Base-by-base conservation (phyloP, 257 asterid genomes). In the Solanum corneliomulleri region DNA sequence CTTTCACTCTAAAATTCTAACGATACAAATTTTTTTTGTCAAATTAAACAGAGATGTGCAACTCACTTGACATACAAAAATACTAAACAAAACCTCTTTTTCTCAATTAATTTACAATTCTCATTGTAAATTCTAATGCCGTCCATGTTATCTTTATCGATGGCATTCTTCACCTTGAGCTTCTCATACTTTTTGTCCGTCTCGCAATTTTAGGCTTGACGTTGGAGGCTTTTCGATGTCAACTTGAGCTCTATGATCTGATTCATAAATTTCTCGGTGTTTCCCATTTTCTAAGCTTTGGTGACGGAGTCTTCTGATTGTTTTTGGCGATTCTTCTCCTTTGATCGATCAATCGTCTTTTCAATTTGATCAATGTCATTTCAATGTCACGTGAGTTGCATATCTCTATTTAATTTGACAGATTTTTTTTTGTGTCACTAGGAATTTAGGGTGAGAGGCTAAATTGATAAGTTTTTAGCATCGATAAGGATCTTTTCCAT, bases 231-330 rank as follows among this genome's bases (percentile, higher is more conserved):
- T 72, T 94, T 96, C 2, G 99, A 92, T 62, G 99, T 96, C 93
- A 95, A 93, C 87, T 97, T 97, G 83, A 97, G 94, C 27, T 97
- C 99, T 96, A 97, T 94, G 90, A 96, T 97, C 91, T 97, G 98
- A 66, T 94, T 91, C 98, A 96, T 91, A 90, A 96, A 86, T 87
- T 94, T 97, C 91, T 95, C 98, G 1, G 99, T 47, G 94, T 94
- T 95, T 3, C 98, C 98, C 98, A 96, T 95, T 83, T 74, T 39
- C 31, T 33, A 9, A 11, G 49, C 41, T 74, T 11, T 4, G 52
- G 9, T 74, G 52, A 20, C 9, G 11, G n/a, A 70, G 77, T 9
- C 13, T 8, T 33, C 18, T 27, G 80, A 35, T 71, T 14, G 42
- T 20, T 69, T 29, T 35, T 9, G 16, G 27, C 15, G 25, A 35